Base-by-base conservation (phyloP, 2,329 filamentous ascomycete species). In the Beauveria sp. region DNA sequence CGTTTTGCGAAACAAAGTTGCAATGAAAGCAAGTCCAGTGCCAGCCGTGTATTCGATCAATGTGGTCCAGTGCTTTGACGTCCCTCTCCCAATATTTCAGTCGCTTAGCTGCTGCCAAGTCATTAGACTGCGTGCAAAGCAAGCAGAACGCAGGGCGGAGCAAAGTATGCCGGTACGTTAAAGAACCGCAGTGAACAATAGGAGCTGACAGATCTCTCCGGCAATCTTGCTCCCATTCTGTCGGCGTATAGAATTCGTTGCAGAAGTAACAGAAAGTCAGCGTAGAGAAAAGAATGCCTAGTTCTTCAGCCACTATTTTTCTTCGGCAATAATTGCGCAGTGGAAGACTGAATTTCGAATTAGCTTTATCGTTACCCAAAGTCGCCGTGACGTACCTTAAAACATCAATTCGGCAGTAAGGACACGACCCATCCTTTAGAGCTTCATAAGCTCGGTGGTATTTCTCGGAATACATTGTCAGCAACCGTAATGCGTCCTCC, bases 211-310 rank as follows among this genome's bases (percentile, higher is more conserved):
- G 18, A 60, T 60, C 22, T 38, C 43, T 43, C 26, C 24, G 18
- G 28, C 28, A 58, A 46, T 58, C 55, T 49, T 48, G 24, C 43
- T 50, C 48, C 57, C 34, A 60, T 34, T 60, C 46, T 5, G n/a
- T 42, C n/a, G 26, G 28, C 8, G 34, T 60, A 48, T 52, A 60
- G 43, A 60, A 60, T n/a, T 60, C 46, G n/a, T 40, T 40, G 31
- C 34, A 60, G 26, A 60, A 60, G 48, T 60, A 60, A 48, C 46
- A 60, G 28, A 60, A 60, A 18, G 28, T 42, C 9, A 60, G 34
- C 7, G 3, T 26, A 14, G 31, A 60, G n/a, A 31, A 46, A 24
- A 52, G 48, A 34, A 60, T 18, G 34, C 46, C 48, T 8, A 60
- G 34, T 31, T 50, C 45, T 31, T 51, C 16, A 28, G 48, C 57